A percentile compares a stretch with the other conserved stretches of the same genome.
These are phyloP conservation scores for Candida gorgasii DNA, from an alignment of 805 yeast genomes.

Conservation along the genomic window DNA sequence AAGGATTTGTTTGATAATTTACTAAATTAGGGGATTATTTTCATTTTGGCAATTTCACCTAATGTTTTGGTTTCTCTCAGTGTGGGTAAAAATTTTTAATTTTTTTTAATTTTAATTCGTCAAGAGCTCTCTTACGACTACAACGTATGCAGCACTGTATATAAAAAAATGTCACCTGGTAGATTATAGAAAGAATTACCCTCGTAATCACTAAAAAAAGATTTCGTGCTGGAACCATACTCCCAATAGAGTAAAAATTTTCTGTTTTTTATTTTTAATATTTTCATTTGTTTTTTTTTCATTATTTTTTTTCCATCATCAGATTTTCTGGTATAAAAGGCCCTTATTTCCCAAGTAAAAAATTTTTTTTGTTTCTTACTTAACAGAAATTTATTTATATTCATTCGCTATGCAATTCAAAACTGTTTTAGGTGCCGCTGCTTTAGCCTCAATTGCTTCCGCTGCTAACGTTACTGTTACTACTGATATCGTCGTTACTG, in stretches of 20 bases:
- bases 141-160: background rate
- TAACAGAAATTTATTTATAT: constrained; percentile 8
- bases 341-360: constrained; percentile 2
- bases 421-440: constrained; percentile 36
- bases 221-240: background rate
- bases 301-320: constrained; percentile 1
- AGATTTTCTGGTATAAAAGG: constrained; percentile 6
- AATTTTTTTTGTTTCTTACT: constrained; percentile 5
- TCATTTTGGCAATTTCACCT: background rate
- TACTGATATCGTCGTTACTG: constrained; percentile 62
- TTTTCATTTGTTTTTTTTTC: background rate
- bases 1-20: background rate
- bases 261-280: constrained; percentile 1
- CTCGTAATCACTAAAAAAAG: background rate
- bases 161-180: constrained; percentile 3
- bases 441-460: constrained; percentile 45
- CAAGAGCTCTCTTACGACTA: constrained; percentile 1
- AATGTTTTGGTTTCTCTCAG: background rate
- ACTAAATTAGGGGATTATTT: background rate
- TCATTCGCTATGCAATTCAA: constrained; percentile 37
- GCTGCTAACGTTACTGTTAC: constrained; percentile 50
- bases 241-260: constrained; percentile 1
- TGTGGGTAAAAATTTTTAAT: constrained; percentile 1
- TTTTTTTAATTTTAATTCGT: background rate
- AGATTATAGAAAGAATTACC: constrained; percentile 3